A percentile compares a stretch with the other conserved stretches of the same genome.
Conservation (phyloP, 148 eudicot genomes). For the Fallopia convolvulus region DNA sequence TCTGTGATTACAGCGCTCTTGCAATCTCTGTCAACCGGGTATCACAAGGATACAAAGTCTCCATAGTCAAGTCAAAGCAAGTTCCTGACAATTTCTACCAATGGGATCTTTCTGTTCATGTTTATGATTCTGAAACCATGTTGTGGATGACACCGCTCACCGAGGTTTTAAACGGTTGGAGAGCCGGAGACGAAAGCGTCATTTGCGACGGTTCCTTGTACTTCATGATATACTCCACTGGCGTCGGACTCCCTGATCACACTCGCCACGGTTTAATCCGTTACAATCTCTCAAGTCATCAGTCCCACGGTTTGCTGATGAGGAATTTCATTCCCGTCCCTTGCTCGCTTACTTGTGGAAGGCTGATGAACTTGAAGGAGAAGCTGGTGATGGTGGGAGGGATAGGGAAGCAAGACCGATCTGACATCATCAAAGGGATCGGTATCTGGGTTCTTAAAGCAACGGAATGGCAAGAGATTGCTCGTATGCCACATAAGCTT, state of each 20-base stretch:
- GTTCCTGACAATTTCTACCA: constrained; percentile 58
- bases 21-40: constrained; percentile 51
- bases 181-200: constrained; percentile 82
- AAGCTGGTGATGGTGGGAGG: constrained; percentile 92
- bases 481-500: constrained; percentile 79
- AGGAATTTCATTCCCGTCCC: constrained; percentile 57
- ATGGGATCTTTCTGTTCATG: constrained; percentile 78
- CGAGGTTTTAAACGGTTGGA: constrained; percentile 67
- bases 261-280: constrained; percentile 65
- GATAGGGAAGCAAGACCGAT: constrained; percentile 70
- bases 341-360: constrained; percentile 83
- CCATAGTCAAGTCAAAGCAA: constrained; percentile 79
- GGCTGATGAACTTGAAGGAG: constrained; percentile 83
- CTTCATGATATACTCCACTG: constrained; percentile 69
- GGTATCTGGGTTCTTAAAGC: constrained; percentile 78
- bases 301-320: constrained; percentile 35
- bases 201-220: constrained; percentile 65
- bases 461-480: constrained; percentile 66
- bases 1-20: constrained; percentile 65
- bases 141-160: constrained; percentile 48
- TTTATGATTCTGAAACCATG: constrained; percentile 54
- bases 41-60: constrained; percentile 42
- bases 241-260: constrained; percentile 37
- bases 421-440: constrained; percentile 84
- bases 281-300: constrained; percentile 36